Conservation (phyloP, 2,329 filamentous ascomycete genomes). For the Endothia cerciana region DNA sequence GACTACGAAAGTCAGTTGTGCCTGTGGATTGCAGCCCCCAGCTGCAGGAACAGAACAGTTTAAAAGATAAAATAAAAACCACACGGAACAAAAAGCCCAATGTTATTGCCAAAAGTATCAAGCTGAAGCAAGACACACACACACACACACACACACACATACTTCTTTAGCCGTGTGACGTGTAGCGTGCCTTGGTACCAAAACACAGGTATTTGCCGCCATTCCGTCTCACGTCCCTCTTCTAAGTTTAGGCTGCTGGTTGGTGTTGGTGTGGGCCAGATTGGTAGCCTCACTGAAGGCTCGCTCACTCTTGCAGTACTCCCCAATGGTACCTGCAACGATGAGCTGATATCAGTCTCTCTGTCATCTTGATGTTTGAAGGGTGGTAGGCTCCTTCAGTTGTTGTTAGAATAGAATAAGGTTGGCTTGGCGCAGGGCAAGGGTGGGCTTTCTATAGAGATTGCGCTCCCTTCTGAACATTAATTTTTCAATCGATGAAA, state of each 20-base stretch:
- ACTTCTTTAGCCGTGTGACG: background rate
- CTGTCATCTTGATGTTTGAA: background rate
- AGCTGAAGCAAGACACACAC: background rate
- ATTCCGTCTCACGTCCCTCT: background rate
- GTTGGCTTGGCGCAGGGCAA: conserved; percentile 1
- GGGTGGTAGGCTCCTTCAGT: background rate
- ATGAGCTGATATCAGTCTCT: background rate
- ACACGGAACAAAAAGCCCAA: background rate
- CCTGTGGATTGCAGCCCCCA: background rate
- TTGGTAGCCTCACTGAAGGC: background rate
- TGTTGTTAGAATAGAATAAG: conserved; percentile 8
- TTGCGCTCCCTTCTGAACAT: background rate
- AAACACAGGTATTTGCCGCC: background rate
- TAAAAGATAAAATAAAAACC: no score
- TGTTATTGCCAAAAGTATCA: background rate
- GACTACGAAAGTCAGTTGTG: background rate
- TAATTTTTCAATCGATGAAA: background rate
- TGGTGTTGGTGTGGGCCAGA: conserved; percentile 1
- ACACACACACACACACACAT: background rate
- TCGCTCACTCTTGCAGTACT: background rate
- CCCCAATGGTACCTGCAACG: background rate
- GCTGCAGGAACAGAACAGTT: background rate
- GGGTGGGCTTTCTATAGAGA: background rate
- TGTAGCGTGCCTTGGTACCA: conserved; percentile 2
- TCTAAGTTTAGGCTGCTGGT: conserved; percentile 5